Evolutionary conservation across 2,329 filamentous ascomycete species (phyloP).

Genomic region (Fusarium algeriense): DNA sequence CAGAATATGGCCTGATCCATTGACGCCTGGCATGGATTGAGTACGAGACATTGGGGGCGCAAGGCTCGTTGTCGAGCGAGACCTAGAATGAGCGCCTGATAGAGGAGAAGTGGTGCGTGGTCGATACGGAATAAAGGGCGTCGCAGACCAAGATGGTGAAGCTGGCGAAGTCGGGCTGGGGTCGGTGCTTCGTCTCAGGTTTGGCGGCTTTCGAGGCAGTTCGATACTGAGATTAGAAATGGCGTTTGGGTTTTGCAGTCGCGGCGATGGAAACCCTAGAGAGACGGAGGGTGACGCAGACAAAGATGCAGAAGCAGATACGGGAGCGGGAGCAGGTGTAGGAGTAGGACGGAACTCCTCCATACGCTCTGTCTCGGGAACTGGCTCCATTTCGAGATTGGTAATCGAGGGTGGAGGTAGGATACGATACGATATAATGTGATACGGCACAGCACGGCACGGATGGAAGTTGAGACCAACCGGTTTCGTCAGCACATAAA

Average conservation of each 20-base stretch:
- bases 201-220: conserved; percentile 63
- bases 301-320: conserved; percentile 53
- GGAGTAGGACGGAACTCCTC: conserved; percentile 73
- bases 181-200: conserved; percentile 70
- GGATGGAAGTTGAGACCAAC: conserved; percentile 41
- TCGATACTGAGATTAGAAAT: conserved; percentile 58
- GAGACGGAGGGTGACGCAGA: conserved; percentile 54
- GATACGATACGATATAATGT: conserved; percentile 23
- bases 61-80: conserved; percentile 68
- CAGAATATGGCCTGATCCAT: conserved; percentile 69
- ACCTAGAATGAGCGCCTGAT: conserved; percentile 67
- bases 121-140: conserved; percentile 66
- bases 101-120: conserved; percentile 73
- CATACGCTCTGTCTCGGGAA: conserved; percentile 76
- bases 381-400: conserved; percentile 69
- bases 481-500: conserved; percentile 41
- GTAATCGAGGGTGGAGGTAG: conserved; percentile 30
- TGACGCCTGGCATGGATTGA: conserved; percentile 73
- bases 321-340: conserved; percentile 67
- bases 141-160: conserved; percentile 62
- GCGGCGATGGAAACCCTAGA: conserved; percentile 66
- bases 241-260: conserved; percentile 58
- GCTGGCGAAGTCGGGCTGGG: conserved; percentile 64
- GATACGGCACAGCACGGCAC: conserved; percentile 26
- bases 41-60: conserved; percentile 71